Base-by-base conservation (phyloP, 495 filamentous ascomycete genomes). In the Hypoxylon intermedium region DNA sequence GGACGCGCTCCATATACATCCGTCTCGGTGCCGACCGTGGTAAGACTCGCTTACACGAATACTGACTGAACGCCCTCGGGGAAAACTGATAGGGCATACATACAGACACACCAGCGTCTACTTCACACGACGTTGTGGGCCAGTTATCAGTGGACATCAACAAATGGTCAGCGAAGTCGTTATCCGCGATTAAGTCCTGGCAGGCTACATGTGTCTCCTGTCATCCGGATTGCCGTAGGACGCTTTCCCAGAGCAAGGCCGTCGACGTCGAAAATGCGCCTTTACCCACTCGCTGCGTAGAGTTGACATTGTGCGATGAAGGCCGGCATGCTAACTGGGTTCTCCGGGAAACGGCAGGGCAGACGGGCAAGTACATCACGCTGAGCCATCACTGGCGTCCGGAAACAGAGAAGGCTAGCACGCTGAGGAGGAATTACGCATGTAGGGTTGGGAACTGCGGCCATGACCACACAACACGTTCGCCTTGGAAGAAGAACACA, bases 311-410 rank as follows among this genome's bases (percentile, higher is more conserved):
- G n/a, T n/a, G n/a, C n/a, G n/a, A n/a, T n/a, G n/a, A 30, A 21
- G 18, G 7, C 23, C 2, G 18, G 28, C n/a, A 13, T 1, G 3
- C 2, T 4, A 3, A 13, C 6, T 47, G 23, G n/a, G 2, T 24
- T 2, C 60, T 61, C 9, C 7, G 18, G 9, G 43, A 55, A 20
- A 41, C 41, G 0, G 6, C 18, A 30, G 42, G 31, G 18, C 12
- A 62, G 15, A 46, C 38, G 46, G 43, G 38, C 7, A 43, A 51
- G 13, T 63, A 63, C 34, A 45, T 63, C 13, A 33, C 36, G 6
- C 53, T 63, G 9, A 58, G 53, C 26, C 60, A 63, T 58, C 57
- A 46, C 36, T 63, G 60, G 60, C 41, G 44, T 11, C 24, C 31
- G 6, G 23, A 24, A 5, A 48, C 46, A 15, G 33, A 34, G 3